A percentile compares a stretch with the other conserved stretches of the same genome.
phyloP scores from a whole-genome alignment of 306 rosid species.

The Fragaria ananassa region DNA sequence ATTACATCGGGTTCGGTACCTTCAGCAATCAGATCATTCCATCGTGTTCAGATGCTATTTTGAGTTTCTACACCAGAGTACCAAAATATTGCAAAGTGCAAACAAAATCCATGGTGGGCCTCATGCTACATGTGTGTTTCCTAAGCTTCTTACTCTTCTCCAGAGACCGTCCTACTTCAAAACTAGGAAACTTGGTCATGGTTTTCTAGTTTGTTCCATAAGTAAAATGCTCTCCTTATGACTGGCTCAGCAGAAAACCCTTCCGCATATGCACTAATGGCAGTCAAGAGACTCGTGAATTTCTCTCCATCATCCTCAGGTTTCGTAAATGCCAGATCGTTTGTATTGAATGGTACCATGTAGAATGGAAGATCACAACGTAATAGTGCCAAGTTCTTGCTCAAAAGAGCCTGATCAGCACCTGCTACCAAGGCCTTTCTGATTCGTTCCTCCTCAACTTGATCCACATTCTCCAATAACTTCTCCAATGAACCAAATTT shows the following conservation, averaged over 20 bases:
- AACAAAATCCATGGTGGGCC: neutral
- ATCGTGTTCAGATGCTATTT: too few relatives aligned
- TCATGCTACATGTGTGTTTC: neutral
- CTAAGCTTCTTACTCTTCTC: neutral
- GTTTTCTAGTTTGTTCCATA: slow-evolving; percentile 44
- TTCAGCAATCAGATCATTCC: too few relatives aligned
- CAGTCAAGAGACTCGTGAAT: slow-evolving; percentile 39
- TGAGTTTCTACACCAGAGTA: neutral
- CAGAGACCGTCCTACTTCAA: neutral
- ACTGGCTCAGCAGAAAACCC: slow-evolving; percentile 83
- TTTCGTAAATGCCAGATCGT: slow-evolving; percentile 59
- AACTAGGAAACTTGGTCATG: neutral
- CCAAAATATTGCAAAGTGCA: neutral
- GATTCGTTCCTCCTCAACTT: slow-evolving; percentile 75
- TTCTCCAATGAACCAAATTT: slow-evolving; percentile 79
- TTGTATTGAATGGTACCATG: slow-evolving; percentile 76
- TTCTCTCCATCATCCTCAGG: slow-evolving; percentile 83
- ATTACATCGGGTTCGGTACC: too few relatives aligned
- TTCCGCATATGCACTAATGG: slow-evolving; percentile 89
- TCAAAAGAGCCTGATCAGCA: slow-evolving; percentile 82
- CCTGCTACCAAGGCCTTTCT: slow-evolving; percentile 71
- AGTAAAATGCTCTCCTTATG: slow-evolving; percentile 55
- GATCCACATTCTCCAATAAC: slow-evolving; percentile 73
- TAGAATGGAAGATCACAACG: slow-evolving; percentile 91
- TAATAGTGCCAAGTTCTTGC: slow-evolving; percentile 89